phyloP scores from a whole-genome alignment of 2,329 filamentous ascomycete species.

The Massarina eburnea region DNA sequence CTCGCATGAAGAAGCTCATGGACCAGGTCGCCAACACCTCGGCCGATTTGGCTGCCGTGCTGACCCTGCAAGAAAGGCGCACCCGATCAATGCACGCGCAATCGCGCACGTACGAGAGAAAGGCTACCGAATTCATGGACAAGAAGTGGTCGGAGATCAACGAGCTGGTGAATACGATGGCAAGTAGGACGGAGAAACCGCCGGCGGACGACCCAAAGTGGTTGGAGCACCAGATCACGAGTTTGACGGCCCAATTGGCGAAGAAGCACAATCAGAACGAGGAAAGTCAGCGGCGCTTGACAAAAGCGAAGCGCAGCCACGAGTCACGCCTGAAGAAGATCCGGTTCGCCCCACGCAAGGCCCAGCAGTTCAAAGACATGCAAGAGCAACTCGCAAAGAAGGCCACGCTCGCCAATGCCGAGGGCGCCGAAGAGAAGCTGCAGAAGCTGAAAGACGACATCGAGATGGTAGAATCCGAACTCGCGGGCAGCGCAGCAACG shows the following conservation, averaged over 20 bases:
- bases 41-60: conserved; percentile 61
- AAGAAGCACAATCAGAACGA: conserved; percentile 30
- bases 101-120: conserved; percentile 17
- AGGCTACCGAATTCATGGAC: conserved; percentile 16
- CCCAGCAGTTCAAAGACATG: conserved; percentile 22
- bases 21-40: conserved; percentile 65
- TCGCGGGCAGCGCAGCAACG: conserved; percentile 14
- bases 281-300: conserved; percentile 26
- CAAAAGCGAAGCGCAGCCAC: conserved; percentile 22
- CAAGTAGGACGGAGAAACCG: conserved; percentile 13
- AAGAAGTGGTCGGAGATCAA: conserved; percentile 30
- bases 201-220: conserved; percentile 25
- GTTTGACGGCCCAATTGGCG: conserved; percentile 23
- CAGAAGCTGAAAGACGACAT: conserved; percentile 15
- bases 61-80: conserved; percentile 51
- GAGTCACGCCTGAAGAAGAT: conserved; percentile 25
- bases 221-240: conserved; percentile 28
- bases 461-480: conserved; percentile 10
- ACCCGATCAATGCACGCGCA: conserved; percentile 25
- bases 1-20: conserved; percentile 58
- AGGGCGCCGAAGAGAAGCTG: conserved; percentile 23
- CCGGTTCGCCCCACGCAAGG: conserved; percentile 25
- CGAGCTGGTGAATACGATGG: conserved; percentile 18
- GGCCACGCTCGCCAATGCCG: conserved; percentile 23
- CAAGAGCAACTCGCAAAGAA: conserved; percentile 15